Base-by-base conservation (phyloP, 1,284 basidiomycete species). In the Heliocybe sulcata region DNA sequence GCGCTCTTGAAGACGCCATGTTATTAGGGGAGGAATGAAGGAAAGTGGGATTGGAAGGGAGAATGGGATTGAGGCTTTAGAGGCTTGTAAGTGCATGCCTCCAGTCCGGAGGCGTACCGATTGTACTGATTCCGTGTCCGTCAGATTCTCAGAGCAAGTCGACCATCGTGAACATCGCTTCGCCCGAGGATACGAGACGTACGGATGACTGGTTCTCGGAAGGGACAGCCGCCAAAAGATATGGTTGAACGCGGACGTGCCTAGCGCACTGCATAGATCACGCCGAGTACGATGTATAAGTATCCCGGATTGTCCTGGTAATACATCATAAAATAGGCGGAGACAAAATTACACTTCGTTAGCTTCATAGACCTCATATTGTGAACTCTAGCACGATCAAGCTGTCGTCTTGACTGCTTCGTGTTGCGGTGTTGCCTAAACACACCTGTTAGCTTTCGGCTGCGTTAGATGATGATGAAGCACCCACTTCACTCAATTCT, bases 81-180 rank as follows among this genome's bases (percentile, higher is more conserved):
- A 87, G 65, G 77, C 85, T 58, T 91, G 88, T 89, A 56, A 60
- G 87, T 75, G 22, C 3, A 31, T 27, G 54, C 35, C 20, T 56
- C 51, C 52, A 16, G 6, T 42, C 4, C 38, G n/a, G 38, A 42
- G 10, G 10, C n/a, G 19, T 49, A 59, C 23, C 42, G 22, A 51
- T 53, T 27, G 57, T 55, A 45, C 55, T 56, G 14, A 55, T 19
- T 49, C 11, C 49, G 19, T 45, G 35, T 31, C 19, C 35, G 57
- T 14, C 64, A 88, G 90, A 92, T 67, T 80, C 90, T 1, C 88
- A 92, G 69, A 87, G 82, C 70, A 92, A 92, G 70, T 90, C 87
- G 1, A 79, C 81, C 3, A 83, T 91, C 56, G 68, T 92, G 48
- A 90, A 90, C 62, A 81, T 78, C 31, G 84, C 86, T 4, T 71